A percentile compares a stretch with the other conserved stretches of the same genome.
phyloP scores from a whole-genome alignment of 305 asterid genomes.

The Fraxinus sp. region DNA sequence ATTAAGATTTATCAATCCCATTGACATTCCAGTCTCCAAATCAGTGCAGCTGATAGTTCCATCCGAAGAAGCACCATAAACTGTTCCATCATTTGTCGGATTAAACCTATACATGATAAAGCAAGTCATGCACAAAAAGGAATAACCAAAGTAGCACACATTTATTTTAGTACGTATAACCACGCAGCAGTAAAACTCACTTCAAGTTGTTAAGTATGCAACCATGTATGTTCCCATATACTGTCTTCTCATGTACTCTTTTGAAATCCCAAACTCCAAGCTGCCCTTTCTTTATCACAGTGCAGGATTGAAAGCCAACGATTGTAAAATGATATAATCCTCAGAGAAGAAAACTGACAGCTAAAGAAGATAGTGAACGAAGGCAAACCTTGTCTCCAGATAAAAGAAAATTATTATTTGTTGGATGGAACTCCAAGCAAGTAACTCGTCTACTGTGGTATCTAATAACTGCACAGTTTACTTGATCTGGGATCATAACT shows the following conservation, averaged over 20 bases:
- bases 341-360: conserved; percentile 14
- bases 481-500: conserved; percentile 76
- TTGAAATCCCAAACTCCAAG: conserved; percentile 96
- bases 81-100: conserved; percentile 71
- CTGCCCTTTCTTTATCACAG: conserved; percentile 81
- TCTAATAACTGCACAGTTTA: conserved; percentile 82
- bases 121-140: conserved; percentile 6
- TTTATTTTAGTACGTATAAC: not conserved
- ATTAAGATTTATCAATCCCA: conserved; percentile 74
- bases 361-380: not conserved
- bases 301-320: conserved; percentile 18
- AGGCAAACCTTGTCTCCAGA: conserved; percentile 90
- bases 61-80: conserved; percentile 91
- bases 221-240: conserved; percentile 71
- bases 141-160: conserved; percentile 1
- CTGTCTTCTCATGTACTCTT: conserved; percentile 80
- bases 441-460: conserved; percentile 95
- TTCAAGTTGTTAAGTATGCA: conserved; percentile 89
- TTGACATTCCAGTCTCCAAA: conserved; percentile 85
- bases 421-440: conserved; percentile 96
- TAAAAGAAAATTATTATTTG: conserved; percentile 69
- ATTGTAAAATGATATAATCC: conserved; percentile 8
- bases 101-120: conserved; percentile 56
- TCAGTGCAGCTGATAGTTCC: conserved; percentile 91
- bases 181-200: conserved; percentile 48